A percentile compares a stretch with the other conserved stretches of the same genome.
phyloP scores from a whole-genome alignment of 2,329 filamentous ascomycete species.

The Hymenoscyphus occultus region DNA sequence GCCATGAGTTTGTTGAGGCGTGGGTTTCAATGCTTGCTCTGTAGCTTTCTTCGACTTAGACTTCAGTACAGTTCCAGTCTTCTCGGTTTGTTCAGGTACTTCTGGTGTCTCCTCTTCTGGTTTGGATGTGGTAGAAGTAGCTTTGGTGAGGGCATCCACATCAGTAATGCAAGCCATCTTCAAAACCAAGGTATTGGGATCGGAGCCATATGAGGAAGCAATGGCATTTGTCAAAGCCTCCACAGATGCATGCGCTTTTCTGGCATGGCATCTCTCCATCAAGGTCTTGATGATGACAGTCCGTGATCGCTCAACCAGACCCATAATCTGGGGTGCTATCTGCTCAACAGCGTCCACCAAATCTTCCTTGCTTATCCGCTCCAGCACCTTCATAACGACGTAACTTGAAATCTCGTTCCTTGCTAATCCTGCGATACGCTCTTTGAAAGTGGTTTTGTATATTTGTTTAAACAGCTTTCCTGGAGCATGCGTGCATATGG shows the following conservation, averaged over 20 bases:
- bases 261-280: constrained; percentile 76
- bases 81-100: constrained; percentile 26
- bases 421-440: constrained; percentile 74
- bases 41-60: constrained; percentile 25
- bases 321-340: constrained; percentile 69
- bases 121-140: constrained; percentile 38
- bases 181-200: constrained; percentile 46
- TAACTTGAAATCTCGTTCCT: constrained; percentile 91
- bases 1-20: constrained; percentile 67
- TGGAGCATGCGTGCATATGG: constrained; percentile 74
- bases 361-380: constrained; percentile 83
- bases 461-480: constrained; percentile 89
- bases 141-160: constrained; percentile 46
- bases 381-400: constrained; percentile 77
- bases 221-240: constrained; percentile 50
- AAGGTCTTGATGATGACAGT: constrained; percentile 77
- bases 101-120: constrained; percentile 35
- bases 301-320: constrained; percentile 70
- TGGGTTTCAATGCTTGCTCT: constrained; percentile 22
- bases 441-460: constrained; percentile 75
- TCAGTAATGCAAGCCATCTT: constrained; percentile 59
- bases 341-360: constrained; percentile 68
- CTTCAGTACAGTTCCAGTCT: not conserved
- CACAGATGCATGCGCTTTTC: constrained; percentile 51
- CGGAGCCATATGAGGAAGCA: constrained; percentile 4